Base-by-base conservation (phyloP, 2,329 filamentous ascomycete genomes). In the Ceratocystis destructans region DNA sequence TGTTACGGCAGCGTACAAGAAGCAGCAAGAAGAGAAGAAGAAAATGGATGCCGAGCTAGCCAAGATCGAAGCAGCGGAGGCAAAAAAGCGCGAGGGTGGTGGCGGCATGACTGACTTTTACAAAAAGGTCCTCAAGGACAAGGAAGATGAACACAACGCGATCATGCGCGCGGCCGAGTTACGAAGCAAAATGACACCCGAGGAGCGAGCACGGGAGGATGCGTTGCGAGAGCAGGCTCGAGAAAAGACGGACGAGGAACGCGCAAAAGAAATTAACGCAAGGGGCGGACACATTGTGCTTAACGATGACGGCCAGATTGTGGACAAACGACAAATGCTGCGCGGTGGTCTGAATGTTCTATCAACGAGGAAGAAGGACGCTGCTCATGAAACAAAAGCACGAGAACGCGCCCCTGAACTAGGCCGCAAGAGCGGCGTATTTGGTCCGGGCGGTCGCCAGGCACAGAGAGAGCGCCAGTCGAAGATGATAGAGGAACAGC, bases 241-340 rank as follows among this genome's bases (percentile, higher is more conserved):
- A 65, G 78, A 79, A 62, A 84, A 82, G 73, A 79, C 79, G 0
- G 85, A 86, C 20, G 82, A 81, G 1, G 83, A 91, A 44, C 71
- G 85, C n/a, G 87, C 87, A 3, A 80, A 78, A 61, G 86, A 89
- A 71, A 80, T 90, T 64, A 87, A 86, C 65, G 80, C 83, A 48
- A 84, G 79, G 69, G 83, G 78, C 69, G 85, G 77, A 0, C 77
- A 79, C 2, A 82, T 94, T 48, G 82, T 84, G 6, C 76, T 93
- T 71, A 93, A 93, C 71, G 89, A 94, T 69, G 89, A 94, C 48
- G 89, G 89, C 0, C 84, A 92, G 72, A 86, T 94, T 1, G 87
- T 90, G 31, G 89, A 95, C 73, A 93, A 91, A 78, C 81, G 89
- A n/a, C 86, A 94, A 73, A 78, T 94, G 7, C 81, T 95, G 5